Percentiles rank a stretch among this genome's conserved stretches.
phyloP scores from a whole-genome alignment of 306 rosid species.

The Cicer arietinum region DNA sequence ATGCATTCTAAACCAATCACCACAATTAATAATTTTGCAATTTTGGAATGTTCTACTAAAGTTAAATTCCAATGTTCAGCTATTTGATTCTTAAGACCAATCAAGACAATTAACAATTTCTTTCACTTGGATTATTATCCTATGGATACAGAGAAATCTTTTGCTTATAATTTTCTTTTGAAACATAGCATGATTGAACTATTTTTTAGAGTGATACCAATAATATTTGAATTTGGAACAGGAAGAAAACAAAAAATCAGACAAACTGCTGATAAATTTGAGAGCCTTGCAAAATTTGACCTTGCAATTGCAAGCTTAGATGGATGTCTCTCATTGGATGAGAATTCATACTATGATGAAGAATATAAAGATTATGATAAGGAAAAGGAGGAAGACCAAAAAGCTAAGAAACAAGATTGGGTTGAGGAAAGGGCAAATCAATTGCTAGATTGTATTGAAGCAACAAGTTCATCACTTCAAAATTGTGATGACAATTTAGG shows the following conservation, averaged over 20 bases:
- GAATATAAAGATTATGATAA: slow-evolving; percentile 13
- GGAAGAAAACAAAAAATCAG: slow-evolving; percentile 60
- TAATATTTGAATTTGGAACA: slow-evolving; percentile 43
- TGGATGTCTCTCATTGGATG: slow-evolving; percentile 40
- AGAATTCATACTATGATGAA: slow-evolving; percentile 37
- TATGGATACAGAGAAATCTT: neutral
- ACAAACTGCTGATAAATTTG: slow-evolving; percentile 52
- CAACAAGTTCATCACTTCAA: slow-evolving; percentile 41
- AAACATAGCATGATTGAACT: neutral
- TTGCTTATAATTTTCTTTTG: neutral
- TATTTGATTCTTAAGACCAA: neutral
- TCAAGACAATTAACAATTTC: neutral
- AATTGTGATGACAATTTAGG: slow-evolving; percentile 39
- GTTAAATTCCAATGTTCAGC: neutral
- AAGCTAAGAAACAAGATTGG: slow-evolving; percentile 43
- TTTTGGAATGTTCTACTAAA: neutral
- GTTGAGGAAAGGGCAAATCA: slow-evolving; percentile 51
- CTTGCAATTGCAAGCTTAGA: slow-evolving; percentile 36
- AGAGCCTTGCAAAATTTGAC: slow-evolving; percentile 53
- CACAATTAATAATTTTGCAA: neutral
- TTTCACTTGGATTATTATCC: neutral
- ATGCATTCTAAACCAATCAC: slow-evolving; percentile 1
- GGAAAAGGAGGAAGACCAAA: neutral
- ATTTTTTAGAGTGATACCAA: slow-evolving; percentile 27
- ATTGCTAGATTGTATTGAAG: slow-evolving; percentile 51